Evolutionary conservation across 257 asterid species (phyloP).

Genomic region (Penstemon newberryi): DNA sequence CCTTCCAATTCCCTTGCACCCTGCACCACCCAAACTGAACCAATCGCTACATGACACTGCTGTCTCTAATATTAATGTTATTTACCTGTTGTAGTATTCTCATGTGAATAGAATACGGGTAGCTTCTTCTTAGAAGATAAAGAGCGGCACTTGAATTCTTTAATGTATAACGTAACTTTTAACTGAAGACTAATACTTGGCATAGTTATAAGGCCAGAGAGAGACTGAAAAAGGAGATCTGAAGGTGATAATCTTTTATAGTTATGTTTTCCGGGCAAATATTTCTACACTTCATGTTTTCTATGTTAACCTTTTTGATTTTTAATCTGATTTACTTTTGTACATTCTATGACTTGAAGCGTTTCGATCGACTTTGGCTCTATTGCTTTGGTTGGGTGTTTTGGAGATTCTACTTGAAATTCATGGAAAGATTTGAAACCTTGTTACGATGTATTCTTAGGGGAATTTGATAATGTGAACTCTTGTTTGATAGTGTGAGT

Average conservation of each 20-base stretch:
- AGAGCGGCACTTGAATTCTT: slow-evolving; percentile 51
- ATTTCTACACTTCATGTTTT: not conserved
- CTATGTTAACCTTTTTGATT: no score
- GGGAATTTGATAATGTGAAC: no score
- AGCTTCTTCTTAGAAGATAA: slow-evolving; percentile 35
- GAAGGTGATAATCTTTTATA: slow-evolving; percentile 29
- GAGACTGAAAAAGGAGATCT: slow-evolving; percentile 23
- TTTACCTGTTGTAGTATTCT: slow-evolving; percentile 33
- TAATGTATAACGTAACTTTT: slow-evolving; percentile 51
- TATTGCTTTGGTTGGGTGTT: no score
- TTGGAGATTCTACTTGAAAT: no score
- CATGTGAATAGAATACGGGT: slow-evolving; percentile 47
- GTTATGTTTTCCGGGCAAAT: slow-evolving; percentile 26
- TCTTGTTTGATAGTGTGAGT: no score
- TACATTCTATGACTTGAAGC: no score
- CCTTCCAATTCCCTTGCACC: slow-evolving; percentile 58
- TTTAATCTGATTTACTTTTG: no score
- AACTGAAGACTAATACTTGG: slow-evolving; percentile 47
- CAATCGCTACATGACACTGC: slow-evolving; percentile 35
- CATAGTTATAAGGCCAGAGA: slow-evolving; percentile 33
- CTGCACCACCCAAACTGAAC: slow-evolving; percentile 31
- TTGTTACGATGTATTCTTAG: no score
- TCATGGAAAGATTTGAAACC: no score
- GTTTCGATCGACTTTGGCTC: no score
- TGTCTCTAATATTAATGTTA: slow-evolving; percentile 19